Conservation (phyloP, 1,284 basidiomycete species). For the Limonomyces culmigenus region DNA sequence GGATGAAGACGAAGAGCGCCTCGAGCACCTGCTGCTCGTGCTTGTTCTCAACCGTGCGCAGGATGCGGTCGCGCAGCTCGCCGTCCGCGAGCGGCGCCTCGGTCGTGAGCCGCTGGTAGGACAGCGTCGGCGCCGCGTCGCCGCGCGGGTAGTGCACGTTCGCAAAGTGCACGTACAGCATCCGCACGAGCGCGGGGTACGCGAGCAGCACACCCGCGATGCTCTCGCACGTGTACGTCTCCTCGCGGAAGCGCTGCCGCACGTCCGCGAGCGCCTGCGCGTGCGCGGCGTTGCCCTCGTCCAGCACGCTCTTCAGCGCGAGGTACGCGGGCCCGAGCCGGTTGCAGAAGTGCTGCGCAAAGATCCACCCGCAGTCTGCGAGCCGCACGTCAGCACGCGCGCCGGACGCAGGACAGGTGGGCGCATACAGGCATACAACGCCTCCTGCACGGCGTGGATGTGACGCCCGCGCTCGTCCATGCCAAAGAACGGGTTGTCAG, state of each 20-base stretch:
- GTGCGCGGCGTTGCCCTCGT: constrained; percentile 83
- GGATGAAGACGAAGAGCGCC: constrained; percentile 92
- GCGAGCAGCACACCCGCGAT: constrained; percentile 78
- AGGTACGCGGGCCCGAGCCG: constrained; percentile 85
- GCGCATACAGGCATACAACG: constrained; percentile 81
- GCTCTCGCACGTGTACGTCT: constrained; percentile 96
- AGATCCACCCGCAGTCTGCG: constrained; percentile 83
- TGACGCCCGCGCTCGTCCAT: constrained; percentile 31
- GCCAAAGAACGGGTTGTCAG: constrained; percentile 90
- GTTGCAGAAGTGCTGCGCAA: constrained; percentile 94
- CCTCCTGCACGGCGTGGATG: constrained; percentile 92
- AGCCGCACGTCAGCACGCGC: constrained; percentile 1
- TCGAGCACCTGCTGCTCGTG: constrained; percentile 92
- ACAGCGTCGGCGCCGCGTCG: constrained; percentile 75
- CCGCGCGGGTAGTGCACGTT: constrained; percentile 80
- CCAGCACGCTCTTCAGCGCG: constrained; percentile 70
- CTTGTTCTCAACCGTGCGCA: constrained; percentile 73
- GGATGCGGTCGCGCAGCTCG: constrained; percentile 78
- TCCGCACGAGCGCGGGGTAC: constrained; percentile 72
- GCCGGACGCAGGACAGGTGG: constrained; percentile 4
- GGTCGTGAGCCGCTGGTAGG: constrained; percentile 88
- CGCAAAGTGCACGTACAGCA: constrained; percentile 96
- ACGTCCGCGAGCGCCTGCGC: constrained; percentile 92
- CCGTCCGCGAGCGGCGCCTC: constrained; percentile 75
- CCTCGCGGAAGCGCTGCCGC: too few relatives aligned